phyloP scores from a whole-genome alignment of 768 basidiomycete genomes.

The Lentinula guzmanii region DNA sequence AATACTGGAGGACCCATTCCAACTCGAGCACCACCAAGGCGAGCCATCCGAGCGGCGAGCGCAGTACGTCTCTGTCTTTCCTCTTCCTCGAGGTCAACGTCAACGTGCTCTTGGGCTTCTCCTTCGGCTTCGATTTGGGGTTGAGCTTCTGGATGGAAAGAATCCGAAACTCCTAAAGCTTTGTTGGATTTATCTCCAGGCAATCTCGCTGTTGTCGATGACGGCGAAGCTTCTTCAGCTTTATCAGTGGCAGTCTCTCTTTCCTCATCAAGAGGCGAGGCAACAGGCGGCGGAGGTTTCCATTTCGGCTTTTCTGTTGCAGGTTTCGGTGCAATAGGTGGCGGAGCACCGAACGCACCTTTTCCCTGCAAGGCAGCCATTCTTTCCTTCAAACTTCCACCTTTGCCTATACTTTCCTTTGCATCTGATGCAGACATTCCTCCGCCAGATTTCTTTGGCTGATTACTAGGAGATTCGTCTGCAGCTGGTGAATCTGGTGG shows the following conservation, averaged over 20 bases:
- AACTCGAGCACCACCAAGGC: slow-evolving; percentile 78
- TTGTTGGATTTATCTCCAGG: neutral
- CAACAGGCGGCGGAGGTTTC: slow-evolving; percentile 68
- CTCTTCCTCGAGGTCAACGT: slow-evolving; percentile 56
- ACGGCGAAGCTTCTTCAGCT: slow-evolving; percentile 12
- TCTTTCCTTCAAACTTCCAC: slow-evolving; percentile 81
- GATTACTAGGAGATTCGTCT: slow-evolving; percentile 14
- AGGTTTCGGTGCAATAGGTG: slow-evolving; percentile 48
- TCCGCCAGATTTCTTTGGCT: slow-evolving; percentile 22
- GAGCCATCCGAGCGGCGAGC: slow-evolving; percentile 90
- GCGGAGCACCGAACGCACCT: slow-evolving; percentile 67
- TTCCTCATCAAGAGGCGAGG: slow-evolving; percentile 37
- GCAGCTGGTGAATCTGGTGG: slow-evolving; percentile 37
- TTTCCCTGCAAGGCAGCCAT: slow-evolving; percentile 91
- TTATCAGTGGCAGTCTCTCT: slow-evolving; percentile 18
- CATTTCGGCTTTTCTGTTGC: slow-evolving; percentile 72
- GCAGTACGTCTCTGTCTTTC: slow-evolving; percentile 78
- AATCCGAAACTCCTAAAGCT: slow-evolving; percentile 5
- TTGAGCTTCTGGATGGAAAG: slow-evolving; percentile 15
- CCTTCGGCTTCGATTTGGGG: slow-evolving; percentile 14
- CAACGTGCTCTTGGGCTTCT: slow-evolving; percentile 9
- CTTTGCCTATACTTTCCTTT: slow-evolving; percentile 76
- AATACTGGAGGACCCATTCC: slow-evolving; percentile 78
- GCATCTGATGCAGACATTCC: slow-evolving; percentile 86
- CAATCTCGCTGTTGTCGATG: neutral